Evolutionary conservation across 1,139 yeast genomes (phyloP).

Genomic region (Sugiyamaella japonica): DNA sequence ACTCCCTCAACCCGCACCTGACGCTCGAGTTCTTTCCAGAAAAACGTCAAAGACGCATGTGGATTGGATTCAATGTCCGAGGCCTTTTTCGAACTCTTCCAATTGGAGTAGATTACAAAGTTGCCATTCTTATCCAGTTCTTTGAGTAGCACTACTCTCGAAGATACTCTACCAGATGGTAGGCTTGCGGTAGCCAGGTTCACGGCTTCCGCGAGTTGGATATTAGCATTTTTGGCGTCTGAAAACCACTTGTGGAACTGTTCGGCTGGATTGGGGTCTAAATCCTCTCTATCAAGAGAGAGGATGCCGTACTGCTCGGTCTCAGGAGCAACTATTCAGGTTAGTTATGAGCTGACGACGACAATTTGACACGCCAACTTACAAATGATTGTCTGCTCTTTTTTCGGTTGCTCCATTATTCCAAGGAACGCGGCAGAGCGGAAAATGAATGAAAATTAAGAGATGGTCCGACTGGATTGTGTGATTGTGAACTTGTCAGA

Average conservation of each 20-base stretch:
- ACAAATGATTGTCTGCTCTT: constrained; percentile 23
- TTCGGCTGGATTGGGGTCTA: constrained; percentile 61
- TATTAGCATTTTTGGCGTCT: constrained; percentile 61
- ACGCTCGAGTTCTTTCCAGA: constrained; percentile 88
- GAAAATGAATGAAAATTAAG: background rate
- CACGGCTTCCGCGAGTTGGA: constrained; percentile 73
- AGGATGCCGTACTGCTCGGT: constrained; percentile 85
- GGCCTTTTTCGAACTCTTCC: constrained; percentile 83
- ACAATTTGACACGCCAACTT: constrained; percentile 7
- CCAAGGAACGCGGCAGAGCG: background rate
- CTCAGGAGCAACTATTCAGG: constrained; percentile 63
- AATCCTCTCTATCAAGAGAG: constrained; percentile 55
- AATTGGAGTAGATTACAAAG: constrained; percentile 86
- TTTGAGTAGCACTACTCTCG: constrained; percentile 80
- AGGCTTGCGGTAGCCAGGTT: constrained; percentile 82
- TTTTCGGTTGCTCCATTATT: constrained; percentile 18
- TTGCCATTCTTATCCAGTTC: constrained; percentile 79
- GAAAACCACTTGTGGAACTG: constrained; percentile 86
- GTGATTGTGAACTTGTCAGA: background rate
- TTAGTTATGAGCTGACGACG: background rate
- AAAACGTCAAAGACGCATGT: constrained; percentile 81
- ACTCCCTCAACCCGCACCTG: constrained; percentile 91
- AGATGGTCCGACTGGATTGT: background rate
- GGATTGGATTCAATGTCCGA: constrained; percentile 69
- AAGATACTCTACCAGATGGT: constrained; percentile 85